Conservation (phyloP, 331 rosid genomes). For the Pyracantha coccinea region DNA sequence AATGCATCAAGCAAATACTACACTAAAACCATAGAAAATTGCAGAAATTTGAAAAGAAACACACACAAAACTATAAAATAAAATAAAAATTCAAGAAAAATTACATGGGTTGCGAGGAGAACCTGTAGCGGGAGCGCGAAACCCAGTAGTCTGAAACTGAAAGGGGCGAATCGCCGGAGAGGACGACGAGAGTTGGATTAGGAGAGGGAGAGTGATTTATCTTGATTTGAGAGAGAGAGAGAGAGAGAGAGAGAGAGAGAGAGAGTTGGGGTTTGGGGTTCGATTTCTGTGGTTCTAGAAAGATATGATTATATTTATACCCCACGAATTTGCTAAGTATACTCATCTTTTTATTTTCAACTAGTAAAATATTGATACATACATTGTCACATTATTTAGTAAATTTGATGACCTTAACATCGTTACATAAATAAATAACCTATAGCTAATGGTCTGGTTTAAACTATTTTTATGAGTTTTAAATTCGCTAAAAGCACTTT, state of each 20-base stretch:
- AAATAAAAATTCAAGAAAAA: neutral
- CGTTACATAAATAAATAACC: too few relatives aligned
- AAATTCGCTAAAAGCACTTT: too few relatives aligned
- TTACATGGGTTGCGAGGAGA: slow-evolving; percentile 29
- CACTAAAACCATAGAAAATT: slow-evolving; percentile 11
- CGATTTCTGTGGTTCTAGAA: neutral
- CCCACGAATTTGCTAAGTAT: neutral
- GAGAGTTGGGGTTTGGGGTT: neutral
- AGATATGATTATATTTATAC: neutral
- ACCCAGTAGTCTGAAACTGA: neutral
- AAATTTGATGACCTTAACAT: too few relatives aligned
- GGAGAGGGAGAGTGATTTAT: slow-evolving; percentile 21
- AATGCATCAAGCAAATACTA: neutral
- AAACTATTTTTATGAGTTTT: too few relatives aligned
- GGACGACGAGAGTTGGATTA: slow-evolving; percentile 21
- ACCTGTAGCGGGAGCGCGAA: neutral
- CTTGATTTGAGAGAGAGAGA: neutral
- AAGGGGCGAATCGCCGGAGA: neutral
- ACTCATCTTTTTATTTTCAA: too few relatives aligned
- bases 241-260: neutral
- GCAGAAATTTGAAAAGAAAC: neutral
- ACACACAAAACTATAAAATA: neutral
- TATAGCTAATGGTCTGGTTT: too few relatives aligned
- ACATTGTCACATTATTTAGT: neutral
- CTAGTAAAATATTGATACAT: too few relatives aligned